Evolutionary conservation across 441 rosid species (phyloP), one percentile per base, ranked within the genome.

Genomic region (Jatropha multifida): DNA sequence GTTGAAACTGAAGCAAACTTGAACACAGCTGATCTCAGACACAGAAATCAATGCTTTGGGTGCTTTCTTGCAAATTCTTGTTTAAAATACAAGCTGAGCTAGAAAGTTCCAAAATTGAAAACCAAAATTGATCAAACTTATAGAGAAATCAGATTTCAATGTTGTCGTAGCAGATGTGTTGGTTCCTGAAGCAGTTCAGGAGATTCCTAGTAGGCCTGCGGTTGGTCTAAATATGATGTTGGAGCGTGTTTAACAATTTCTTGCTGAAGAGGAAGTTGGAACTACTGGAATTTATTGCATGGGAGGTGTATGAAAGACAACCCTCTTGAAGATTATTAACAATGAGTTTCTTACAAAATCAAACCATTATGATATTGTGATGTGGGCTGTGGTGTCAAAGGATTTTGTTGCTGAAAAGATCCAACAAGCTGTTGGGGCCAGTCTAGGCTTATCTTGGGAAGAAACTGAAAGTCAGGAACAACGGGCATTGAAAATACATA

Each of bases 271-370:
- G 42, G 83, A 73, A 74, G 74, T 76, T 54, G 86, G 83, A 60
- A 77, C 74, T 9, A 70, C 82, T 2, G 86, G 86, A 32, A 77
- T 85, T 64, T 83, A 80, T 69, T 86, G 88, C 67, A 79, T 80
- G 73, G 84, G 86, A 27, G 86, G 88, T n/a, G 83, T 86, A 13
- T 85, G 88, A 52, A 86, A 83, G 85, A 86, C 86, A 44, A 80
- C 84, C 15, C 78, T 86, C 58, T 74, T 86, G 81, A 69, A 81
- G 81, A 80, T 44, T 41, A 78, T 82, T 54, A 49, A 75, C 77
- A 76, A 78, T 44, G 74, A 63, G 54, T 70, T 76, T 63, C 71
- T 70, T 54, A 70, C 75, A 40, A 63, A 55, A 70, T n/a, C 65
- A 5, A 71, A 76, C 58, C 49, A 62, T 63, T 84, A 62, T 73